phyloP scores from a whole-genome alignment of 495 filamentous ascomycete genomes.

The Penicillium crystallinum region DNA sequence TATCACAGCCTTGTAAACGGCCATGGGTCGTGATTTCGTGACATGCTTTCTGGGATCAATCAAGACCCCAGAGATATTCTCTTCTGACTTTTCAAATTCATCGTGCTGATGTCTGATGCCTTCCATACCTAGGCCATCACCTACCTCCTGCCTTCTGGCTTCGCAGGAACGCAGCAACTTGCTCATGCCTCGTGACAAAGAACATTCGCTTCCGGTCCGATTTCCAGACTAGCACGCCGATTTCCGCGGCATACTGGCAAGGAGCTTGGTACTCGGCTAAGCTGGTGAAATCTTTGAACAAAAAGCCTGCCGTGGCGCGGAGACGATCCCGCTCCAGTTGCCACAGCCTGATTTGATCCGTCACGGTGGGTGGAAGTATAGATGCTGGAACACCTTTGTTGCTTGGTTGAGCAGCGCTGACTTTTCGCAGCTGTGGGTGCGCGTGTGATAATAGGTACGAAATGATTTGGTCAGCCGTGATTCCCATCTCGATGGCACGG shows the following conservation, averaged over 20 bases:
- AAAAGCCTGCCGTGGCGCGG: constrained; percentile 69
- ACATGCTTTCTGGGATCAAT: not conserved
- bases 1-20: not conserved
- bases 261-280: constrained; percentile 71
- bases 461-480: constrained; percentile 92
- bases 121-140: not conserved
- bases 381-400: constrained; percentile 40
- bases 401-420: constrained; percentile 42
- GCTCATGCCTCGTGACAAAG: constrained; percentile 82
- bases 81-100: not conserved
- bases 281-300: constrained; percentile 84
- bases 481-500: constrained; percentile 80
- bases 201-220: constrained; percentile 72
- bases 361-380: constrained; percentile 86
- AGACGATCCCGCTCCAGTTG: constrained; percentile 95
- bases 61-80: not conserved
- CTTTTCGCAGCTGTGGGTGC: constrained; percentile 82
- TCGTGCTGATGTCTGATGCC: not conserved
- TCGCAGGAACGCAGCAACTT: constrained; percentile 73
- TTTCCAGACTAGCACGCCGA: constrained; percentile 89
- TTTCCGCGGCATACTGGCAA: constrained; percentile 76
- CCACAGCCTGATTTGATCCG: constrained; percentile 96
- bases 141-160: constrained; percentile 39
- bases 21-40: constrained; percentile 6
- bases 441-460: constrained; percentile 82